A percentile compares a stretch with the other conserved stretches of the same genome.
These are phyloP conservation scores for Backusella tuberculispora DNA, from an alignment of 192 early-diverging fungal genomes.

Conservation along the genomic window DNA sequence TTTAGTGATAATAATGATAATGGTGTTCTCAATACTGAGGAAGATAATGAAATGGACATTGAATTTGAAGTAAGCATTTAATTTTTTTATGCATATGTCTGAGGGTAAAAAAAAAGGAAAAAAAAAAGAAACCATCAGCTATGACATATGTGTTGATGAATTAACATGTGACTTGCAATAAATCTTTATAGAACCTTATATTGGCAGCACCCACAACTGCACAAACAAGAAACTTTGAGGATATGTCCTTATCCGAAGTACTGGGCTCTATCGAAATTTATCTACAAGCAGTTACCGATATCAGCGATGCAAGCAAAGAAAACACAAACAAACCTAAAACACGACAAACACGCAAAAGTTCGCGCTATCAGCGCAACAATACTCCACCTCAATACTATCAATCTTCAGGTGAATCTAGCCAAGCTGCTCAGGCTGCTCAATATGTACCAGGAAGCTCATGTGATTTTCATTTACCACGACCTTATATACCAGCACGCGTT, in stretches of 20 bases:
- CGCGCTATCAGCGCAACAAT: neutral
- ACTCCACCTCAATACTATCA: neutral
- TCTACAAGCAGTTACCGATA: neutral
- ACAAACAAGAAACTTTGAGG: neutral
- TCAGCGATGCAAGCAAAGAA: neutral
- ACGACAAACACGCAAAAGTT: neutral
- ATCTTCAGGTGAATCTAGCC: neutral
- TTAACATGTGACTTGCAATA: neutral
- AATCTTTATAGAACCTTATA: neutral
- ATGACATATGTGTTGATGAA: neutral
- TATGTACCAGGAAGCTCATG: neutral
- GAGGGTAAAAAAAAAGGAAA: neutral
- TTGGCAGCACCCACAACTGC: neutral
- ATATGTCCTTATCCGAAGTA: neutral
- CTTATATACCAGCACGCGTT: slow-evolving; percentile 21
- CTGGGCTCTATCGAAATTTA: neutral
- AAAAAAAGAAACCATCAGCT: too few species aligned
- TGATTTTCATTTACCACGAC: neutral
- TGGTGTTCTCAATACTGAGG: neutral
- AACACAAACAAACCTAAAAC: neutral
- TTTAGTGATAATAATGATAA: neutral
- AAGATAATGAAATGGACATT: neutral
- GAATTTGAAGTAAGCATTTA: too few species aligned
- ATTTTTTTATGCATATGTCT: too few species aligned
- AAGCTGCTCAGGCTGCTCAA: neutral